Conservation (phyloP, 768 basidiomycete genomes). For the Lactarius sp. region DNA sequence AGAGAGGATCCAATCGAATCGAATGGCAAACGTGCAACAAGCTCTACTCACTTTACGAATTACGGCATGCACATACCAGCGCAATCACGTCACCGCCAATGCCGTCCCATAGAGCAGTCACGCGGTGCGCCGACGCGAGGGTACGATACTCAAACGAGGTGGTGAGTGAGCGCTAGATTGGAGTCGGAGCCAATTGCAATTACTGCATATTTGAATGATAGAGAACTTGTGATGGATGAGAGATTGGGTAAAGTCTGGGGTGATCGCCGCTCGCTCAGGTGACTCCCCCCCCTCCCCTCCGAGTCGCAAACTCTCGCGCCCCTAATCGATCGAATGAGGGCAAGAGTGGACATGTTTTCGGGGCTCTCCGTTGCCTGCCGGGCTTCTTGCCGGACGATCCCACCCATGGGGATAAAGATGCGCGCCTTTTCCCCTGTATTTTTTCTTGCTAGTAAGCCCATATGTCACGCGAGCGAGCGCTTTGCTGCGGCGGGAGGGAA, state of each 20-base stretch:
- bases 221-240: slow-evolving; percentile 2
- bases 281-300: not conserved
- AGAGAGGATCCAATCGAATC: not conserved
- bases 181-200: not conserved
- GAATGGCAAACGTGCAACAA: not conserved
- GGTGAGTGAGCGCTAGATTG: not conserved
- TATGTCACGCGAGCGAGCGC: slow-evolving; percentile 8
- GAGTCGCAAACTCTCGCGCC: not conserved
- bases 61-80: not conserved
- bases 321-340: not conserved
- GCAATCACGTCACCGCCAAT: not conserved
- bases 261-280: not conserved
- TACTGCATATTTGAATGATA: not conserved
- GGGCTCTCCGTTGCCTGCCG: too few relatives aligned
- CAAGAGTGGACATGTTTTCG: too few relatives aligned
- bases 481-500: not conserved
- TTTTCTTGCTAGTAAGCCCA: not conserved
- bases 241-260: not conserved
- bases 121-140: not conserved
- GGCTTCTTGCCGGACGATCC: too few relatives aligned
- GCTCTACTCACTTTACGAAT: not conserved
- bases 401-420: too few relatives aligned
- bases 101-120: not conserved
- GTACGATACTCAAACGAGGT: not conserved
- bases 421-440: too few relatives aligned